phyloP scores from a whole-genome alignment of 345 rosid genomes.

The Lepidium sativum region DNA sequence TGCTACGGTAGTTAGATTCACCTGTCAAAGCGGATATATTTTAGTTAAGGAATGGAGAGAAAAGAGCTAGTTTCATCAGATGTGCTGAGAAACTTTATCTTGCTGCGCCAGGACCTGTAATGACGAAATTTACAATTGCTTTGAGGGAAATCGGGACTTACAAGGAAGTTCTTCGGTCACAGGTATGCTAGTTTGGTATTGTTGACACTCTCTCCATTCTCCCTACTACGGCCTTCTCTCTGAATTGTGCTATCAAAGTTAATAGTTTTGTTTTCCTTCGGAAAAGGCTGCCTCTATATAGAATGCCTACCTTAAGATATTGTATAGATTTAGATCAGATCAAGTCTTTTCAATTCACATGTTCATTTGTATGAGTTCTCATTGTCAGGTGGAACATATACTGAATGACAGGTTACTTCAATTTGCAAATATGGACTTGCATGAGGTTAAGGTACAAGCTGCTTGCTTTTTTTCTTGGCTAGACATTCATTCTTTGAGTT shows the following conservation, averaged over 20 bases:
- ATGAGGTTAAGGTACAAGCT: constrained; percentile 48
- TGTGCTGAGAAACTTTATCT: constrained; percentile 17
- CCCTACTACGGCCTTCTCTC: not conserved
- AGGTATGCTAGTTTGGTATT: constrained; percentile 32
- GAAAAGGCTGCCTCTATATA: not conserved
- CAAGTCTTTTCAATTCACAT: not conserved
- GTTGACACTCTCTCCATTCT: not conserved
- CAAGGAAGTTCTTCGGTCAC: constrained; percentile 75
- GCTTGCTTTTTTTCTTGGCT: constrained; percentile 7
- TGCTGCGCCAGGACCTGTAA: constrained; percentile 55
- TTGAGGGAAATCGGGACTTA: constrained; percentile 65
- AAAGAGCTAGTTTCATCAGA: not conserved
- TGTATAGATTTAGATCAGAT: not conserved
- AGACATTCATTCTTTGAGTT: not conserved
- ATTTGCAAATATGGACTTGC: constrained; percentile 48
- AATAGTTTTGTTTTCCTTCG: not conserved
- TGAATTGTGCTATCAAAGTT: not conserved
- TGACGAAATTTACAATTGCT: constrained; percentile 64
- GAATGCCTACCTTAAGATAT: no score
- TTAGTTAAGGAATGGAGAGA: not conserved
- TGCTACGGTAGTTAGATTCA: not conserved
- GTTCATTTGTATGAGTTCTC: constrained; percentile 4
- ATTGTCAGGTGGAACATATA: constrained; percentile 54
- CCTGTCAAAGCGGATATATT: not conserved
- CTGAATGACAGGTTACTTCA: constrained; percentile 51